A percentile compares a stretch with the other conserved stretches of the same genome.
These are phyloP conservation scores for Arabidopsis hybrid DNA, from an alignment of 441 rosid genomes.

Conservation along the genomic window DNA sequence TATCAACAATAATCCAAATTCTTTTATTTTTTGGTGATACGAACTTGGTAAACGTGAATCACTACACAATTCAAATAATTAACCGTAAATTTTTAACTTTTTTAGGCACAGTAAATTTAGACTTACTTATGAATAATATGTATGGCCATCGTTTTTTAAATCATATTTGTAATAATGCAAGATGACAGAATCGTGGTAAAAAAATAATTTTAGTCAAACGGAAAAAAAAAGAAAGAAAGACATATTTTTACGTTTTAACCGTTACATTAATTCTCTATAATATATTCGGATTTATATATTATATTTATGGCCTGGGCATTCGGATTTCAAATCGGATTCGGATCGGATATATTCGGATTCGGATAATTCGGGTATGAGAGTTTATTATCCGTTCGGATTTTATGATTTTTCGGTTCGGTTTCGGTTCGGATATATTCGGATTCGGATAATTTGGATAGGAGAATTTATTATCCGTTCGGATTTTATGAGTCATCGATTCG, in stretches of 20 bases:
- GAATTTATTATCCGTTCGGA: too few species aligned
- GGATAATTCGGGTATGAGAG: too few species aligned
- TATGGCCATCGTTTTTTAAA: background rate
- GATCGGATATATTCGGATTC: too few species aligned
- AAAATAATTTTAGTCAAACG: background rate
- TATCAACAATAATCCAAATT: background rate
- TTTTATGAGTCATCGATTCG: too few species aligned
- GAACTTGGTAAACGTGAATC: conserved; percentile 12
- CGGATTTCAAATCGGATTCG: too few species aligned
- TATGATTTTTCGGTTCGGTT: too few species aligned
- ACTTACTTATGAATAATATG: background rate
- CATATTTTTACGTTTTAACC: conserved; percentile 1
- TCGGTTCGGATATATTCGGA: too few species aligned
- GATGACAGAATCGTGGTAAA: background rate
- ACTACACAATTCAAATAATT: conserved; percentile 12
- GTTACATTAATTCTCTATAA: background rate
- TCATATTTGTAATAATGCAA: conserved; percentile 1
- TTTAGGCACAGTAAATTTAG: background rate
- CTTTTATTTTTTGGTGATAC: background rate
- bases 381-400: too few species aligned
- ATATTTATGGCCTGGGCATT: too few species aligned
- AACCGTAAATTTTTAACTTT: background rate
- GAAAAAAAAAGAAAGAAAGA: background rate
- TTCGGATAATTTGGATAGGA: too few species aligned
- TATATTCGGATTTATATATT: too few species aligned